Evolutionary conservation across 2,329 filamentous ascomycete genomes (phyloP).

Genomic region (Cordyceps cicadae): DNA sequence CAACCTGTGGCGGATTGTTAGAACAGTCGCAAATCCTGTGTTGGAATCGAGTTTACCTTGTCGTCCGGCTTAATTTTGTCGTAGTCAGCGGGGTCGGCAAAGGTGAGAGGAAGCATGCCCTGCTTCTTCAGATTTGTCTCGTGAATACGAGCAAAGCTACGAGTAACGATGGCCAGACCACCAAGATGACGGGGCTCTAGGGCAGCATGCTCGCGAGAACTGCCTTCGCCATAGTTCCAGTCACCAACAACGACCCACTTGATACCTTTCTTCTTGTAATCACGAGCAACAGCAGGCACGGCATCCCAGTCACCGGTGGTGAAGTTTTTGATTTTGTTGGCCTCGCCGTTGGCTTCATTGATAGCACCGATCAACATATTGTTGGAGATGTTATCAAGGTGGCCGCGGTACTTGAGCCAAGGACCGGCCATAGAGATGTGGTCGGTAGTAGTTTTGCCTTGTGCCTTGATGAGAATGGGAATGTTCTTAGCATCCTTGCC

Average conservation of each 20-base stretch:
- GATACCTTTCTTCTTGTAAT: conserved; percentile 96
- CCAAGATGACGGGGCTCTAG: conserved; percentile 96
- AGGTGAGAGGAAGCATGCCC: conserved; percentile 98
- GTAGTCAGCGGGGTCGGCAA: conserved; percentile 90
- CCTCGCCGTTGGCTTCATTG: conserved; percentile 92
- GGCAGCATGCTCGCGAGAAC: conserved; percentile 95
- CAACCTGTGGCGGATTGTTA: conserved; percentile 43
- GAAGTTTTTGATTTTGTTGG: conserved; percentile 94
- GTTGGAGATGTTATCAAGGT: conserved; percentile 99
- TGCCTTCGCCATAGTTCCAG: conserved; percentile 99
- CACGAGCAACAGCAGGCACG: conserved; percentile 87
- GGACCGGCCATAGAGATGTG: conserved; percentile 97
- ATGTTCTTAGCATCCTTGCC: conserved; percentile 79
- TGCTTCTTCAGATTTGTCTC: conserved; percentile 99
- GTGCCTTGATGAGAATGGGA: conserved; percentile 90
- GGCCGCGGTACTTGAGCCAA: conserved; percentile 97
- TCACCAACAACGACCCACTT: conserved; percentile 97
- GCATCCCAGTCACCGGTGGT: conserved; percentile 76
- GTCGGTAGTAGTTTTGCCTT: conserved; percentile 95
- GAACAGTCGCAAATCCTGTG: conserved; percentile 14
- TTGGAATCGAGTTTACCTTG: conserved; percentile 44
- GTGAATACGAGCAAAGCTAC: conserved; percentile 97
- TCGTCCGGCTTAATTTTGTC: conserved; percentile 92
- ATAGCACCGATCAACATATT: conserved; percentile 98
- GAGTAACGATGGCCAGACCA: conserved; percentile 91